Conservation (phyloP, 805 yeast genomes). For the Wickerhamiella kazuoi region DNA sequence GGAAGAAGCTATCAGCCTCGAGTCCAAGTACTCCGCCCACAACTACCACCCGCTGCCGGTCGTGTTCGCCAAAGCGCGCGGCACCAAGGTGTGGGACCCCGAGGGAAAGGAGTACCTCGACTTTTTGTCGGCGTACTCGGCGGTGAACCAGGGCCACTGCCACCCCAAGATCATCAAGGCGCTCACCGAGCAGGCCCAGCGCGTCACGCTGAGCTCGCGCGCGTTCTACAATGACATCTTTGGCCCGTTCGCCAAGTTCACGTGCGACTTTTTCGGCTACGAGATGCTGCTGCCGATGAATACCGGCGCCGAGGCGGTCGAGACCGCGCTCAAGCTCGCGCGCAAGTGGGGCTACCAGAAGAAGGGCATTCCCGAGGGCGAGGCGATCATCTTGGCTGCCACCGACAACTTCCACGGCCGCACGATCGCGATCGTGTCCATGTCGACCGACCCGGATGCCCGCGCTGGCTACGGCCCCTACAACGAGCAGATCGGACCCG, state of each 20-base stretch:
- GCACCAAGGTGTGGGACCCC: conserved; percentile 96
- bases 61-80: conserved; percentile 68
- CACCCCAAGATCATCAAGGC: conserved; percentile 85
- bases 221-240: conserved; percentile 84
- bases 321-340: conserved; percentile 82
- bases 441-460: conserved; percentile 94
- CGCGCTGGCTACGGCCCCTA: conserved; percentile 81
- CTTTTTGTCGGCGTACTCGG: conserved; percentile 86
- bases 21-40: conserved; percentile 76
- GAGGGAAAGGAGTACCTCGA: conserved; percentile 90
- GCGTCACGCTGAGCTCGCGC: conserved; percentile 71
- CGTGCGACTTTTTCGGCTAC: conserved; percentile 76
- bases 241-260: conserved; percentile 70
- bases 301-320: conserved; percentile 98
- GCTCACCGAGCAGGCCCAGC: conserved; percentile 68
- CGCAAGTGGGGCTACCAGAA: conserved; percentile 92
- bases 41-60: conserved; percentile 95
- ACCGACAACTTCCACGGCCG: conserved; percentile 91
- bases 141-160: conserved; percentile 96
- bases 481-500: conserved; percentile 65
- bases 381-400: conserved; percentile 78
- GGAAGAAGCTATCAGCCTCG: conserved; percentile 45
- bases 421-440: conserved; percentile 83
- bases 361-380: conserved; percentile 65
- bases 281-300: conserved; percentile 95